Evolutionary conservation across 2,329 filamentous ascomycete species (phyloP), one percentile per base, ranked within the genome.

Genomic region (Fusarium torreyae): DNA sequence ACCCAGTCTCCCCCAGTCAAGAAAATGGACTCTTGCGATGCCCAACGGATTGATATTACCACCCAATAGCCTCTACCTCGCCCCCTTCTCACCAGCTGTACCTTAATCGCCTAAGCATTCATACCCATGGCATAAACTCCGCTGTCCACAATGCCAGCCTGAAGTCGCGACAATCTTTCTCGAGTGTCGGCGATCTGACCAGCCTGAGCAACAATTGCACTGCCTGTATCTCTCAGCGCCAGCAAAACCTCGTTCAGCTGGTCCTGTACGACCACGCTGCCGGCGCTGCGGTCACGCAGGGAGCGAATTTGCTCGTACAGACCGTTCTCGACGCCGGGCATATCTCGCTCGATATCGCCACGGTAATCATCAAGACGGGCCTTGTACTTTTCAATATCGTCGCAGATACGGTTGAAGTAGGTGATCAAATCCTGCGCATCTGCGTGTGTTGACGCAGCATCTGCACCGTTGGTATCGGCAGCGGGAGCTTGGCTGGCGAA

Each of bases 321-420:
- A 0, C 82, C 82, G 53, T 83, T 82, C 72, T 84, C 82, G 3
- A 84, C 82, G 28, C 82, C 81, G 4, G 82, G 82, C 82, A 84
- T 83, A 70, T 84, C 82, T 36, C 81, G 80, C 70, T 84, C 81
- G 42, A 84, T 83, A 69, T 83, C 82, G 49, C 74, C 77, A n/a
- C 81, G 80, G 69, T 83, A 84, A 56, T 82, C 80, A 55, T 83
- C 81, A 33, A 84, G 74, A 22, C 81, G 78, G 64, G 74, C 77
- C 71, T 83, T 82, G 66, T 83, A 82, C 59, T 79, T 80, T 52
- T 82, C 79, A 40, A 82, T 77, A 63, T 82, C 80, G 62, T 81
- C 80, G 66, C 80, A 81, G 58, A 82, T 76, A 55, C 81, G 79
- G 75, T 83, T 83, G 64, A 83, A 83, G 69, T 82, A 83, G 24